These are phyloP conservation scores for Ascochyta pisi DNA, from an alignment of 2,329 filamentous ascomycete species.

Conservation along the genomic window DNA sequence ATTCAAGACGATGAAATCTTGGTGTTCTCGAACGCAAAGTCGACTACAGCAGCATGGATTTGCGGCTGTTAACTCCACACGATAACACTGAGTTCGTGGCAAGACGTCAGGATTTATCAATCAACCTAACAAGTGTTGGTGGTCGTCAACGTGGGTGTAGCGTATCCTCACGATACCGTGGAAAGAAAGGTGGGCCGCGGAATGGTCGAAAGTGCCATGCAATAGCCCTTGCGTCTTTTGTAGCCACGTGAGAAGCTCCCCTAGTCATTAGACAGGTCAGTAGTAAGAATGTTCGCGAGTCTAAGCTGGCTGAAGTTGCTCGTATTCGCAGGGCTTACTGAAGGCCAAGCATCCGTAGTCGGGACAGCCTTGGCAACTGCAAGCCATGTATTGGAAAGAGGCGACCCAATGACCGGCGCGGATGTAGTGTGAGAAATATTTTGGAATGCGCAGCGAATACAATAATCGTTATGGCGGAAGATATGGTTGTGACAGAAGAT, in stretches of 20 bases:
- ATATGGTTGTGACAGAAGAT: not conserved
- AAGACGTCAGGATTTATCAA: not conserved
- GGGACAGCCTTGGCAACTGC: slow-evolving; percentile 12
- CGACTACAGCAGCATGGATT: too few species aligned
- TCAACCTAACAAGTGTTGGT: not conserved
- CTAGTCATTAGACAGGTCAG: not conserved
- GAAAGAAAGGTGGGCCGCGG: not conserved
- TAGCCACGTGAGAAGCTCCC: not conserved
- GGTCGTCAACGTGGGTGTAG: not conserved
- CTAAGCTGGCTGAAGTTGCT: not conserved
- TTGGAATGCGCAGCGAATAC: not conserved
- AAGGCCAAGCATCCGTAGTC: slow-evolving; percentile 9
- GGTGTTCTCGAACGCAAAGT: not conserved
- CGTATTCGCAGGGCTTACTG: slow-evolving; percentile 6
- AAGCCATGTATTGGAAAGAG: slow-evolving; percentile 15
- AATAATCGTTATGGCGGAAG: not conserved
- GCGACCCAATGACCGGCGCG: not conserved
- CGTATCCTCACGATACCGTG: not conserved
- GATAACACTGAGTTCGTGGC: not conserved
- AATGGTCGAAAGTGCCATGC: not conserved
- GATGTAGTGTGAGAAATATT: not conserved
- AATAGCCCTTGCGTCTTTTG: not conserved
- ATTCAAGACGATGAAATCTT: not conserved
- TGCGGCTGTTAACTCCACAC: not conserved
- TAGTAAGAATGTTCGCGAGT: not conserved